Evolutionary conservation across 2,329 filamentous ascomycete genomes (phyloP).

Genomic region (Mycosphaerelloides madeirae): DNA sequence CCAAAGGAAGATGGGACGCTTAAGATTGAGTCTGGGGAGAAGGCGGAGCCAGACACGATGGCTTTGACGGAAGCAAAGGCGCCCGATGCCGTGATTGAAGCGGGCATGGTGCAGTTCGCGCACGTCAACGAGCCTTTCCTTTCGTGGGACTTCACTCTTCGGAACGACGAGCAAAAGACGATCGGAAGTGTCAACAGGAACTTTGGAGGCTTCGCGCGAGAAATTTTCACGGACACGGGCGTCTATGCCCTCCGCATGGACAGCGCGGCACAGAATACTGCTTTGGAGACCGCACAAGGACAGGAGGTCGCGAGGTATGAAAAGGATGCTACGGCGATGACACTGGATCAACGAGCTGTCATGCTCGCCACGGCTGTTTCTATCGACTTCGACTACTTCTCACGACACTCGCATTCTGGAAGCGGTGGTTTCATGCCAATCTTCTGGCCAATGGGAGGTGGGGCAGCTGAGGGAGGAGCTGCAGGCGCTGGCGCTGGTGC

Average conservation of each 20-base stretch:
- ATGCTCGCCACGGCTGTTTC: conserved; percentile 63
- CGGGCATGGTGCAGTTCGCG: conserved; percentile 57
- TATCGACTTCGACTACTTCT: conserved; percentile 65
- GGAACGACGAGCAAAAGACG: conserved; percentile 45
- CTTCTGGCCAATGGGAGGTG: conserved; percentile 42
- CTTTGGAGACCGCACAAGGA: conserved; percentile 21
- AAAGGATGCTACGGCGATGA: conserved; percentile 49
- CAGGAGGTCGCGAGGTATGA: conserved; percentile 25
- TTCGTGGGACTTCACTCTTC: conserved; percentile 61
- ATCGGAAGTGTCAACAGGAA: conserved; percentile 61
- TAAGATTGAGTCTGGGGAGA: conserved; percentile 33
- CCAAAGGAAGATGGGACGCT: conserved; percentile 35
- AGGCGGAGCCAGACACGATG: conserved; percentile 41
- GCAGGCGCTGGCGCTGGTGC: conserved; percentile 34
- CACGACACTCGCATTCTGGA: conserved; percentile 50
- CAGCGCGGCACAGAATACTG: conserved; percentile 44
- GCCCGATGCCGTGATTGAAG: conserved; percentile 31
- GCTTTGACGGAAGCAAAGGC: conserved; percentile 46
- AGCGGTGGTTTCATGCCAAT: conserved; percentile 50
- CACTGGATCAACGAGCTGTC: conserved; percentile 60
- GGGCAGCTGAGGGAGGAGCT: conserved; percentile 35
- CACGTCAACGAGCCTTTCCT: conserved; percentile 59
- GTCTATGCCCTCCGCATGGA: conserved; percentile 63
- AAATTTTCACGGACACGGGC: conserved; percentile 63
- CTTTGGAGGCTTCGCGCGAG: conserved; percentile 58